These are phyloP conservation scores for Cantharellus cinnabarinus DNA, from an alignment of 768 basidiomycete genomes.

Conservation along the genomic window DNA sequence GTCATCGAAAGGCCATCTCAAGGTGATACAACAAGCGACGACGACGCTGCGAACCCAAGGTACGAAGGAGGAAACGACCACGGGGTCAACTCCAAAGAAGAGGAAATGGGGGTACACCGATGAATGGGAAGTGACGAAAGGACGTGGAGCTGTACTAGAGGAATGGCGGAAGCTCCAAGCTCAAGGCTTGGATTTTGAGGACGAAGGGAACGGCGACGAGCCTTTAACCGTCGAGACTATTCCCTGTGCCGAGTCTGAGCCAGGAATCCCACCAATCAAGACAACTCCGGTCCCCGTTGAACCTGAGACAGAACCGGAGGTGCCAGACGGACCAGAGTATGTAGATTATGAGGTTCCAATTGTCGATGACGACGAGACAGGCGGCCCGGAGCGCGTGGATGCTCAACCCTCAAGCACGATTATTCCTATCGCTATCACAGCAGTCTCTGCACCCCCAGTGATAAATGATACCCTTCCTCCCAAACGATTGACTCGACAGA, in stretches of 20 bases:
- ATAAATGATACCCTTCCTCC: too few relatives aligned
- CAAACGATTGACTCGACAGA: too few relatives aligned
- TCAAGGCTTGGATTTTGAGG: too few relatives aligned
- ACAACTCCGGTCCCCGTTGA: too few relatives aligned
- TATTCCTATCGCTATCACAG: too few relatives aligned
- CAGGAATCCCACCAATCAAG: too few relatives aligned
- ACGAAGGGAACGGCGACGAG: too few relatives aligned
- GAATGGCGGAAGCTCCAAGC: too few relatives aligned
- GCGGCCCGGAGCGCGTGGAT: neutral
- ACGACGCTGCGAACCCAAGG: conserved; percentile 5
- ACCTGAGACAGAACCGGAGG: too few relatives aligned
- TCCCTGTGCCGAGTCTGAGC: too few relatives aligned
- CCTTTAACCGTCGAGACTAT: too few relatives aligned
- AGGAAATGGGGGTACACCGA: conserved; percentile 49
- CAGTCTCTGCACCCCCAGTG: too few relatives aligned
- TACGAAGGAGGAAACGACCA: conserved; percentile 29
- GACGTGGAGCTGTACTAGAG: conserved; percentile 35
- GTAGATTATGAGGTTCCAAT: neutral
- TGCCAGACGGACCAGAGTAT: neutral
- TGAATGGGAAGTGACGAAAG: conserved; percentile 49
- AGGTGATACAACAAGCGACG: conserved; percentile 23
- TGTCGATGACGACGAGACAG: neutral
- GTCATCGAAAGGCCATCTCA: conserved; percentile 18
- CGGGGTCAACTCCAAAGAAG: conserved; percentile 60
- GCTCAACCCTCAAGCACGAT: neutral